Evolutionary conservation across 2,329 filamentous ascomycete genomes (phyloP), one percentile per base, ranked within the genome.

Genomic region (Chrysosporium queenslandicum): DNA sequence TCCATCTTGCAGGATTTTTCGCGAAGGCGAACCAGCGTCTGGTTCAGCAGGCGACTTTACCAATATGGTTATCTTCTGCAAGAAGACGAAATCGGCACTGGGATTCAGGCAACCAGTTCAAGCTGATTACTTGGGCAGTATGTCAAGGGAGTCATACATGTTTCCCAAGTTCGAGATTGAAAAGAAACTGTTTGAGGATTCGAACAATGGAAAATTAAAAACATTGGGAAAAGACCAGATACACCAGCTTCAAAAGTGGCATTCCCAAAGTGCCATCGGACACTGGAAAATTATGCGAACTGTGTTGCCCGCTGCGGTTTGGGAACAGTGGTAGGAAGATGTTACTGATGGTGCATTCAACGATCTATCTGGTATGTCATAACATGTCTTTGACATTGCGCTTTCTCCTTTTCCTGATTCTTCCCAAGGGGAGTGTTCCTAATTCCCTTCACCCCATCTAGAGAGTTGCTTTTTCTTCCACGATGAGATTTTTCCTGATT

Each of bases 1-100:
- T 68, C 85, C 87, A n/a, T 80, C 82, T 3, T 98, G 92, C 70
- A 86, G 89, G 55, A 81, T 94, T 61, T 98, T 89, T 77, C 84
- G 92, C 56, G 92, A 98, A 69, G 76, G 78, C 23, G 75, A 80
- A 3, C 70, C 75, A 0, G 69, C 74, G 2, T 72, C 79, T 3
- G 68, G 72, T 6, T 67, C 79, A 20, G 72, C 74, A 32, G 64
- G 71, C 39, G 87, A 95, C 64, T 96, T 97, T 67, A 87, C 89
- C 65, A 98, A 98, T 73, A 88, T 97, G 79, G 86, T 97, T 43
- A 82, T 97, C 55, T 96, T 96, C 73, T 98, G 92, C 75, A 82
- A 80, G 54, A 91, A 89, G 69, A 74, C 71, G 9, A 65, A 71
- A 23, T 58, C 57, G 5, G 69, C 72, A 0, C 70, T 89, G 34